Conservation (phyloP, 805 yeast species). For the Saturnispora dispora region DNA sequence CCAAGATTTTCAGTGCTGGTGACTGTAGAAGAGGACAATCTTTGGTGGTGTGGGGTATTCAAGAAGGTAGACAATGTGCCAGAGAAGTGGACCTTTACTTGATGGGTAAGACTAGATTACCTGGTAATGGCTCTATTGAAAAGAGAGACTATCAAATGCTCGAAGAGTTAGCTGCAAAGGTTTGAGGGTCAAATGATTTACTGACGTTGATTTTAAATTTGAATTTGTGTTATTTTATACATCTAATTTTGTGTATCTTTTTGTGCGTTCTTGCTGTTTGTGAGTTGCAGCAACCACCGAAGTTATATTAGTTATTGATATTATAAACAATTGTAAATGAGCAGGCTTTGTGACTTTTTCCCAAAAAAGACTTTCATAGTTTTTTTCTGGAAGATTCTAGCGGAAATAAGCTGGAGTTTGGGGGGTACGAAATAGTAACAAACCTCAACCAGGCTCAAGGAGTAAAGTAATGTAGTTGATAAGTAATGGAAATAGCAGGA, state of each 20-base stretch:
- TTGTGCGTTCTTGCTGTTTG: background rate
- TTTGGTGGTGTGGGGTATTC: constrained; percentile 97
- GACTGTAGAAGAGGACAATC: constrained; percentile 99
- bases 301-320: background rate
- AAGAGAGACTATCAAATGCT: constrained; percentile 71
- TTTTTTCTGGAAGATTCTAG: background rate
- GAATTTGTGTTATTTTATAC: background rate
- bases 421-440: background rate
- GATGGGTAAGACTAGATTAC: constrained; percentile 72
- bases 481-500: background rate
- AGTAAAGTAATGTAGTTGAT: too few species aligned
- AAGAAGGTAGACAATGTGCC: constrained; percentile 98
- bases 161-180: constrained; percentile 66
- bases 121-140: constrained; percentile 90
- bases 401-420: background rate
- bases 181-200: constrained; percentile 19
- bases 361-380: background rate
- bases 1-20: constrained; percentile 88
- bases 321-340: background rate
- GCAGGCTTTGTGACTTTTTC: background rate
- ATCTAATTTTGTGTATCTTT: background rate
- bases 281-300: background rate
- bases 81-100: constrained; percentile 78
- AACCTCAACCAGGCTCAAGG: background rate
- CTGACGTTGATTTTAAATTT: background rate